A percentile compares a stretch with the other conserved stretches of the same genome.
Evolutionary conservation across 129 eudicot genomes (phyloP).

Genomic region (Lonicera japonica): DNA sequence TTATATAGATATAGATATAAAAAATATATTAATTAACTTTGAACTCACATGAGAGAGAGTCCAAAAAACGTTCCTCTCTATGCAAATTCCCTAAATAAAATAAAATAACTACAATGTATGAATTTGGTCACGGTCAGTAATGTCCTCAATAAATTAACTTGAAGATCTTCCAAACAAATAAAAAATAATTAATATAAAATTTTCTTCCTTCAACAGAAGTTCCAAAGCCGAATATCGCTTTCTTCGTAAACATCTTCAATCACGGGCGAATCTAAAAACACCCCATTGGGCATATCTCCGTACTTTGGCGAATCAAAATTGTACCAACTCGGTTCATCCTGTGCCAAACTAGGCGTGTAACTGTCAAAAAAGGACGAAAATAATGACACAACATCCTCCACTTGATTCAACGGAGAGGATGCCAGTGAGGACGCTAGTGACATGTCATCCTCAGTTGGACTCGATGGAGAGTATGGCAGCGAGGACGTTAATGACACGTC

Average conservation of each 20-base stretch:
- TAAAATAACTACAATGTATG: neutral
- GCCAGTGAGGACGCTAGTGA: neutral
- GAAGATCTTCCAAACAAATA: conserved; percentile 34
- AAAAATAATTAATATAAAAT: conserved; percentile 6
- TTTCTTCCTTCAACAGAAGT: conserved; percentile 43
- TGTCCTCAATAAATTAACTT: conserved; percentile 35
- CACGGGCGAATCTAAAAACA: conserved; percentile 38
- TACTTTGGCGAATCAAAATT: conserved; percentile 54
- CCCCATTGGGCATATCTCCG: conserved; percentile 43
- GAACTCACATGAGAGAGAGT: conserved; percentile 23
- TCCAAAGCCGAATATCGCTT: conserved; percentile 65
- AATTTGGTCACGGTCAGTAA: conserved; percentile 32
- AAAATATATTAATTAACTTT: neutral
- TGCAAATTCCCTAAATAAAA: neutral
- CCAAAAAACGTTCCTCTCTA: conserved; percentile 22
- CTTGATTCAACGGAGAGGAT: too few species aligned
- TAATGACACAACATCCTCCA: too few species aligned
- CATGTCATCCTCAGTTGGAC: conserved; percentile 24
- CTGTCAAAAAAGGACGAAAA: neutral
- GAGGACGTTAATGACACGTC: neutral
- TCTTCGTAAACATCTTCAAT: conserved; percentile 41
- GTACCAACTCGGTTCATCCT: conserved; percentile 43
- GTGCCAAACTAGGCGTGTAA: conserved; percentile 4
- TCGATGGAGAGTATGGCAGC: conserved; percentile 8
- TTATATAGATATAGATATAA: neutral